Conservation (phyloP, 306 rosid species). For the Corylus heterophylla region DNA sequence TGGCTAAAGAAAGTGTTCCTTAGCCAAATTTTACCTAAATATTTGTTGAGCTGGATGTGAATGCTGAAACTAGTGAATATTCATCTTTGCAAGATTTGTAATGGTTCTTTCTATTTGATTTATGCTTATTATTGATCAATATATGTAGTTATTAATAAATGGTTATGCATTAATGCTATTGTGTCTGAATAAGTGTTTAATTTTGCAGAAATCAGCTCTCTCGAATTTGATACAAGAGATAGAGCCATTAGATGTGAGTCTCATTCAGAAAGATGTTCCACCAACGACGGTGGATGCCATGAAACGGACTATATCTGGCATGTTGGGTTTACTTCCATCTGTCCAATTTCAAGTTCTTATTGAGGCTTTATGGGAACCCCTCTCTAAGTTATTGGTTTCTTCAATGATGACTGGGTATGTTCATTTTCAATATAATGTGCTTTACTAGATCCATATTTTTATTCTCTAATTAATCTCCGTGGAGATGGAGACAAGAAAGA, state of each 20-base stretch:
- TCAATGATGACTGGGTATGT: slow-evolving; percentile 95
- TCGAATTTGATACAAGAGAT: slow-evolving; percentile 80
- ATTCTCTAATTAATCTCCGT: neutral
- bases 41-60: too few species aligned
- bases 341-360: slow-evolving; percentile 80
- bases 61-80: neutral
- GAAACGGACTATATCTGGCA: slow-evolving; percentile 93
- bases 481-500: neutral
- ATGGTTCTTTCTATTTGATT: neutral
- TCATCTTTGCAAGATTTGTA: neutral
- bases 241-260: slow-evolving; percentile 84
- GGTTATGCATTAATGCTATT: slow-evolving; percentile 1
- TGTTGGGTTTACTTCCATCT: slow-evolving; percentile 94
- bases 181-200: slow-evolving; percentile 21
- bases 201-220: slow-evolving; percentile 65
- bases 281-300: slow-evolving; percentile 86
- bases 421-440: slow-evolving; percentile 6
- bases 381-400: slow-evolving; percentile 84
- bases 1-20: too few species aligned
- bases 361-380: slow-evolving; percentile 92
- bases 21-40: too few species aligned
- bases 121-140: neutral
- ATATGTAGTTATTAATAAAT: slow-evolving; percentile 11
- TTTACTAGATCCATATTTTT: neutral
- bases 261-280: slow-evolving; percentile 86